Evolutionary conservation across 192 early-diverging fungal species (phyloP), one percentile per base, ranked within the genome.

Genomic region (Coemansia sp.): DNA sequence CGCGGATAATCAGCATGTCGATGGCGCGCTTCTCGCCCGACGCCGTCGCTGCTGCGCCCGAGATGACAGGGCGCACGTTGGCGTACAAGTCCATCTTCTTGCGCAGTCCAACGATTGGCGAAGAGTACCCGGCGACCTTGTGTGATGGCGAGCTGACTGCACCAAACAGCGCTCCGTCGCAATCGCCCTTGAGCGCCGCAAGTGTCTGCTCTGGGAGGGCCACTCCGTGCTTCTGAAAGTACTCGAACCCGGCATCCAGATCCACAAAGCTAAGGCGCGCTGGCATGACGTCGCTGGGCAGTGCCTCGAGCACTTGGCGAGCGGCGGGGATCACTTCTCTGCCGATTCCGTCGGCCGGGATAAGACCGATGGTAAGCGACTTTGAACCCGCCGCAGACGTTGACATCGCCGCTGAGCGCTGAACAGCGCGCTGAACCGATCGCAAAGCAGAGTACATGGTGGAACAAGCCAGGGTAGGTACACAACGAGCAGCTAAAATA

Each of bases 141-240:
- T 97, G 96, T 20, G 95, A 96, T 31, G 97, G 97, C 56, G 97
- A 99, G 84, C 95, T 94, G 64, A 99, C 97, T 43, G 95, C 93
- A 19, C 97, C 97, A 85, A 99, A 99, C 60, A 99, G 86, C 14
- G 94, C 97, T 6, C 96, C 96, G 37, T 94, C 88, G 68, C 96
- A 98, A 53, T 94, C 89, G 59, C 79, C 85, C 77, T 90, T 90
- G 56, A 98, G 86, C 39, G 79, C 84, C 12, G 88, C 86, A 5
- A 99, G 87, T 15, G 96, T 99, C 63, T 89, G 84, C 41, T 92
- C 87, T 22, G 97, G 96, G 20, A 99, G 90, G 41, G 97, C 93
- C 10, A 87, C 89, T 31, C 96, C 97, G 56, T 93, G 94, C 84
- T 92, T 92, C 82, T 95, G 89, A 70, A 99, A 99, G 76, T 91